A percentile compares a stretch with the other conserved stretches of the same genome.
These are phyloP conservation scores for Tulasnella sp. DNA, from an alignment of 768 basidiomycete genomes.

Conservation along the genomic window DNA sequence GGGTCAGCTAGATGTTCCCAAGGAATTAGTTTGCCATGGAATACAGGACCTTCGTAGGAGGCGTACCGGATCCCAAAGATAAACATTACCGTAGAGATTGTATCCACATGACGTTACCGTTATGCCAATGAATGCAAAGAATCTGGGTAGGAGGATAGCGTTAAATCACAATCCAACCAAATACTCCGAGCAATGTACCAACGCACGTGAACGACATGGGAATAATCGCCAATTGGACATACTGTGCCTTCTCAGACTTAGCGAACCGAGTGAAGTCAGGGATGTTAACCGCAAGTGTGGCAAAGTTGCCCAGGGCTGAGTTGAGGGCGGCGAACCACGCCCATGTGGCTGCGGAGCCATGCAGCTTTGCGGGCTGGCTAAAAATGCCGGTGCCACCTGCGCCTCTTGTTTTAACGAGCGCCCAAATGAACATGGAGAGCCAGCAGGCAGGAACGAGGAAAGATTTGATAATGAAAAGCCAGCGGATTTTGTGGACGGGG, in stretches of 20 bases:
- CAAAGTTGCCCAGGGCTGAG: slow-evolving; percentile 62
- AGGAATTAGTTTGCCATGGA: neutral
- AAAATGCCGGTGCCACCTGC: slow-evolving; percentile 43
- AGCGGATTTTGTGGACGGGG: slow-evolving; percentile 66
- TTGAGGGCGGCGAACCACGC: slow-evolving; percentile 72
- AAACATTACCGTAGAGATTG: slow-evolving; percentile 49
- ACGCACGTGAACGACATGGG: slow-evolving; percentile 54
- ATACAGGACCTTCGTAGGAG: slow-evolving; percentile 28
- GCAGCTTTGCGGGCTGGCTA: slow-evolving; percentile 39
- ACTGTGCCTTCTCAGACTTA: slow-evolving; percentile 40
- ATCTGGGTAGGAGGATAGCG: slow-evolving; percentile 6
- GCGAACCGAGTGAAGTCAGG: slow-evolving; percentile 88
- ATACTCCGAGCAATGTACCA: no score
- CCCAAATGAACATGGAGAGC: slow-evolving; percentile 70
- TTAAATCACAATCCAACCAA: no score
- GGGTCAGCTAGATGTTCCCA: neutral
- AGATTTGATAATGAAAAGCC: slow-evolving; percentile 61
- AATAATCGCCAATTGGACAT: slow-evolving; percentile 63
- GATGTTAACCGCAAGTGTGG: slow-evolving; percentile 42
- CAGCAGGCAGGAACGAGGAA: slow-evolving; percentile 54
- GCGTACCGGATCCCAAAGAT: slow-evolving; percentile 62
- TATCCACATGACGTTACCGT: slow-evolving; percentile 70
- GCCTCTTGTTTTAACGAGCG: slow-evolving; percentile 50
- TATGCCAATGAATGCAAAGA: slow-evolving; percentile 70
- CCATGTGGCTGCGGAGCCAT: slow-evolving; percentile 53